These are phyloP conservation scores for Taiozyma onychis DNA, from an alignment of 1,139 yeast species.

Conservation along the genomic window DNA sequence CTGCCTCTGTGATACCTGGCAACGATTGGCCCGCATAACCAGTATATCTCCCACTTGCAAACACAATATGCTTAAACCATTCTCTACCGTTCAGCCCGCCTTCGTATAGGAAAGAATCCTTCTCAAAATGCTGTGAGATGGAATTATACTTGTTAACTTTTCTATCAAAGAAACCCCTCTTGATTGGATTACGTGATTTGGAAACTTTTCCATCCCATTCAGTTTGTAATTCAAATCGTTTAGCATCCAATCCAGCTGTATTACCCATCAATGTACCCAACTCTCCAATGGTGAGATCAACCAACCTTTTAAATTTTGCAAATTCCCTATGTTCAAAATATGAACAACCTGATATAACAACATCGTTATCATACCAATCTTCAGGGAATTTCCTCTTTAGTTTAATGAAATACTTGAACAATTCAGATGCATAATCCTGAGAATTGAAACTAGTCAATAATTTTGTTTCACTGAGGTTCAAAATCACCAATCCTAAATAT, in stretches of 20 bases:
- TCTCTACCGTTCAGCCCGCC: conserved; percentile 61
- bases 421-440: conserved; percentile 35
- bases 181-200: conserved; percentile 24
- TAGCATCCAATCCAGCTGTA: conserved; percentile 25
- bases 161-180: conserved; percentile 22
- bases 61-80: conserved; percentile 84
- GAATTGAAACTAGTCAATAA: conserved; percentile 36
- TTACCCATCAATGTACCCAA: conserved; percentile 11
- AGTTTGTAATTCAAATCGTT: conserved; percentile 23
- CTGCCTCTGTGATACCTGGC: conserved; percentile 76
- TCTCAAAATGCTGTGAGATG: conserved; percentile 51
- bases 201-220: conserved; percentile 23
- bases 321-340: conserved; percentile 2
- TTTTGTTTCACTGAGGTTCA: conserved; percentile 43
- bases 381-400: conserved; percentile 30
- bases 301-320: conserved; percentile 10
- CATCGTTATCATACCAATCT: conserved; percentile 29
- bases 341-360: not conserved
- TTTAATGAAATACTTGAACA: conserved; percentile 29
- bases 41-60: conserved; percentile 78
- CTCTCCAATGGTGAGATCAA: conserved; percentile 11
- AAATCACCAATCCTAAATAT: conserved; percentile 41
- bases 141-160: conserved; percentile 31
- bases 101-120: conserved; percentile 52
- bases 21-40: conserved; percentile 82